Evolutionary conservation across 2,329 filamentous ascomycete species (phyloP), one percentile per base, ranked within the genome.

Genomic region (Penicillium corylophilum): DNA sequence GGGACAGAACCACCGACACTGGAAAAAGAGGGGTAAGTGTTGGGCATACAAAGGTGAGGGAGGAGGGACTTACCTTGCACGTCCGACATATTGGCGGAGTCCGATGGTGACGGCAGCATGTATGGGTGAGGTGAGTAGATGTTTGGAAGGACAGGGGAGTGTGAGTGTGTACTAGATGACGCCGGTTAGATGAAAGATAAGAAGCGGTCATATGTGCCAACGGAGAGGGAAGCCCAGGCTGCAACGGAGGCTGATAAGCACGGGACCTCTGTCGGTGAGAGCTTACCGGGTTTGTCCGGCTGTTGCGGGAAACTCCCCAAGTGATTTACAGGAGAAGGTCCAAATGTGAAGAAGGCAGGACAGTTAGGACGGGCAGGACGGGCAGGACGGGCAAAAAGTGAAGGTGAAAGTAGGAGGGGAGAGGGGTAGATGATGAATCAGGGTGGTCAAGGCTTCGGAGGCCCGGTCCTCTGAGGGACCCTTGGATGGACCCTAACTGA

Each of bases 371-470:
- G 38, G 10, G 7, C 23, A 24, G 26, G 26, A 10, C 10, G 22
- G 42, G 16, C 10, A 24, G 42, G 16, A 44, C 10, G 45, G 16
- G 46, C 23, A 33, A 45, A 52, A 31, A 46, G 48, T 46, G 48
- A 36, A 43, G 43, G 48, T 50, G 48, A 18, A 44, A 50, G 22
- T 24, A 38, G 46, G 52, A 53, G 56, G 57, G 60, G 52, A 55
- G 61, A 63, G 61, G 61, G 61, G 61, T 63, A 62, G 58, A 59
- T 59, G 55, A 60, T 62, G 55, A 62, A 59, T 63, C 55, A 55
- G 57, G 31, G 44, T 49, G 51, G 53, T 60, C 54, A 56, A 55
- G 57, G 48, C 56, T 53, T 46, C 49, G 33, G 29, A 16, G 20
- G 45, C 22, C 26, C 45, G 26, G 33, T 45, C 26, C 26, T 29